A percentile compares a stretch with the other conserved stretches of the same genome.
Evolutionary conservation across 2,329 filamentous ascomycete species (phyloP).

Genomic region (Penicillium sp.): DNA sequence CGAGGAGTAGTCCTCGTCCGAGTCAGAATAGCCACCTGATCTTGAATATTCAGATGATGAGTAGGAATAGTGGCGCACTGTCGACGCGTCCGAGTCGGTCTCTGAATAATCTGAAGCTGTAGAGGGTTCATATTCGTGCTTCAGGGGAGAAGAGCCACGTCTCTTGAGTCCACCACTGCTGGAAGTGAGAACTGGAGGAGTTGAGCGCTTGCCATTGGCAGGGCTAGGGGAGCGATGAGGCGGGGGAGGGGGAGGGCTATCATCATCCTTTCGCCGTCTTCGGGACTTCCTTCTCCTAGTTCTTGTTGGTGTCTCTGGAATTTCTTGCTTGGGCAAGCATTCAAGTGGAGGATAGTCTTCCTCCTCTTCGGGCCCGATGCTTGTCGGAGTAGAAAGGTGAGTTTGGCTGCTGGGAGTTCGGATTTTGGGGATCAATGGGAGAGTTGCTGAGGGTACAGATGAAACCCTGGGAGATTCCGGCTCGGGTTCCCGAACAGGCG

Average conservation of each 20-base stretch:
- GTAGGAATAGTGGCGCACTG: constrained; percentile 51
- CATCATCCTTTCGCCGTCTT: constrained; percentile 30
- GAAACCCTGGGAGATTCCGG: constrained; percentile 42
- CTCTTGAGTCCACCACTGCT: constrained; percentile 54
- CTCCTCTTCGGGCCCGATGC: constrained; percentile 27
- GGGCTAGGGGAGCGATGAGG: constrained; percentile 55
- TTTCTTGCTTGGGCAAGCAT: constrained; percentile 15
- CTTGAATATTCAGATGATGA: constrained; percentile 28
- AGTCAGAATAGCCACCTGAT: constrained; percentile 43
- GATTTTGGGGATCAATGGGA: constrained; percentile 46
- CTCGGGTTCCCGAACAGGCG: constrained; percentile 27
- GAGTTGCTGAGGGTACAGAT: constrained; percentile 47
- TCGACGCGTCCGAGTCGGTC: constrained; percentile 53
- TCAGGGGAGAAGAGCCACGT: constrained; percentile 85
- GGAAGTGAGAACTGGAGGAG: constrained; percentile 51
- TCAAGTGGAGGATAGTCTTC: constrained; percentile 30
- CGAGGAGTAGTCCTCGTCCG: constrained; percentile 31
- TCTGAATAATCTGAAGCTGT: constrained; percentile 60
- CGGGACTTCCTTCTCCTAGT: constrained; percentile 26
- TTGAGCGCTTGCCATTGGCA: constrained; percentile 43
- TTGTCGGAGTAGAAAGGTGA: constrained; percentile 27
- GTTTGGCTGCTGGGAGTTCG: constrained; percentile 39
- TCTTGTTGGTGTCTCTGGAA: constrained; percentile 27
- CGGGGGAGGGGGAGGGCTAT: constrained; percentile 42
- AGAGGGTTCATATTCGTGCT: constrained; percentile 95